Evolutionary conservation across 129 eudicot species (phyloP).

Genomic region (Tagetes erecta): DNA sequence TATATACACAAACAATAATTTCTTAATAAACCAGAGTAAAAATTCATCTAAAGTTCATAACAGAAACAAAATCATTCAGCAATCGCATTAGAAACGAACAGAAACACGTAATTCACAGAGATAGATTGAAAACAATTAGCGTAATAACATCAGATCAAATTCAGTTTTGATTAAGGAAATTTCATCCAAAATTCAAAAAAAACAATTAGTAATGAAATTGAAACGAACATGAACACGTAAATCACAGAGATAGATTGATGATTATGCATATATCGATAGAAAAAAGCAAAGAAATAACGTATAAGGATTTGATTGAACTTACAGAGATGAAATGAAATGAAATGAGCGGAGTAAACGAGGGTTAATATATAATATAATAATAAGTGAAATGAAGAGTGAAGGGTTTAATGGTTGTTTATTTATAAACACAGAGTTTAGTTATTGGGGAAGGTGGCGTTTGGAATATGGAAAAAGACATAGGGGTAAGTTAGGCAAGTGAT

Average conservation of each 20-base stretch:
- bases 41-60: neutral
- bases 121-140: no score
- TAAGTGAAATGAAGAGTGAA: neutral
- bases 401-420: neutral
- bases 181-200: no score
- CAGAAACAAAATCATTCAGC: no score
- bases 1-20: no score
- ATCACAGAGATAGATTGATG: neutral
- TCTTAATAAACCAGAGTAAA: neutral
- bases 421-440: neutral
- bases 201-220: neutral
- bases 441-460: conserved; percentile 17
- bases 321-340: neutral
- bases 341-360: conserved; percentile 4
- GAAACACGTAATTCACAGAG: no score
- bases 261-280: neutral
- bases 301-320: neutral
- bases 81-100: no score
- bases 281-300: neutral
- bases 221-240: conserved; percentile 8
- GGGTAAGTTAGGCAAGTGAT: neutral
- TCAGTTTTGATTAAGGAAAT: no score
- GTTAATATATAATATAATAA: no score
- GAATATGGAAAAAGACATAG: neutral
- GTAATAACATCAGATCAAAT: no score